A percentile compares a stretch with the other conserved stretches of the same genome.
Evolutionary conservation across 352 stramenopile genomes (phyloP).

Genomic region (Phytophthora meadii): DNA sequence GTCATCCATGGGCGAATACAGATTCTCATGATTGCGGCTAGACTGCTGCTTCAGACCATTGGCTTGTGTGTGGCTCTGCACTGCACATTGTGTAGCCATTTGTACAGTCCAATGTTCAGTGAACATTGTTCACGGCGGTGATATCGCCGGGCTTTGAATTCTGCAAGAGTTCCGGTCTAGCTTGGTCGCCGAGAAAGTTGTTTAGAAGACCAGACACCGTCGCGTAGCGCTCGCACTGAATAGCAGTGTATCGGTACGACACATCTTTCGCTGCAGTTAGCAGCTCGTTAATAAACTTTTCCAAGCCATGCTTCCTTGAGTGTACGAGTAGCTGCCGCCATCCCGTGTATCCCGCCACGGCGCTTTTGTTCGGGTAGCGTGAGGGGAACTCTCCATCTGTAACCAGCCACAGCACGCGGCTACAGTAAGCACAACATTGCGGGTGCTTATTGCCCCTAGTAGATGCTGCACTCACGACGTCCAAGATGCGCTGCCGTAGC

Average conservation of each 20-base stretch:
- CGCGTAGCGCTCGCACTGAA: constrained; percentile 55
- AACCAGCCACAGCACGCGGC: constrained; percentile 48
- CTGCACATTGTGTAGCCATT: neutral
- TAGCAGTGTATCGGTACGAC: constrained; percentile 48
- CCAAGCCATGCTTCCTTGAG: constrained; percentile 38
- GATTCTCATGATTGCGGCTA: constrained; percentile 12
- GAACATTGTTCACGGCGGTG: too few relatives aligned
- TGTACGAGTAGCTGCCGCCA: constrained; percentile 30
- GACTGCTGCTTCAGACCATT: constrained; percentile 3
- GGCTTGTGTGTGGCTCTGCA: neutral
- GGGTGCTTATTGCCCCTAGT: constrained; percentile 37
- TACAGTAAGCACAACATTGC: constrained; percentile 62
- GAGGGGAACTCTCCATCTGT: constrained; percentile 53
- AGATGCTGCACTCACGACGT: constrained; percentile 18
- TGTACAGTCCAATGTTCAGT: neutral
- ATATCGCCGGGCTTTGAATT: too few relatives aligned
- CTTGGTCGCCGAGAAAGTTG: constrained; percentile 53
- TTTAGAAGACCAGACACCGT: constrained; percentile 54
- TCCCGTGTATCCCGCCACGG: constrained; percentile 28
- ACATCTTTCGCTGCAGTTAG: constrained; percentile 46
- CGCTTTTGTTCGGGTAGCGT: constrained; percentile 36
- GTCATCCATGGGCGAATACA: constrained; percentile 9
- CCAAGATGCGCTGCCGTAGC: constrained; percentile 44
- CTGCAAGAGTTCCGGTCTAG: too few relatives aligned
- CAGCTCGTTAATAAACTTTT: constrained; percentile 50